Conservation (phyloP, 352 stramenopile genomes). For the Phytophthora capsici region DNA sequence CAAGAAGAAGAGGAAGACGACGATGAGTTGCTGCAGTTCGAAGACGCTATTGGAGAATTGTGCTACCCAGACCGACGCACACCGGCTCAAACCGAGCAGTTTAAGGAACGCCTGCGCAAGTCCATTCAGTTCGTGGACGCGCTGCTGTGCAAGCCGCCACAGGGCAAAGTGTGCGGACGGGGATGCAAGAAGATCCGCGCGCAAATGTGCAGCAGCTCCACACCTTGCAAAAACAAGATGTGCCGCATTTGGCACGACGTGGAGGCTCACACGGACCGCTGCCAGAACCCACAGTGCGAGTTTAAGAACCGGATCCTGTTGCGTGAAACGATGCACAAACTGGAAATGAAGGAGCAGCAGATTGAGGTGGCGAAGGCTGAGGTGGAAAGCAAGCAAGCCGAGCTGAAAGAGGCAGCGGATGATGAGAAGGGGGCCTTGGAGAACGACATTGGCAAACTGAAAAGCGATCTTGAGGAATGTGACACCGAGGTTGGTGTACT, state of each 20-base stretch:
- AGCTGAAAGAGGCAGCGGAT: slow-evolving; percentile 42
- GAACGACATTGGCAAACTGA: slow-evolving; percentile 24
- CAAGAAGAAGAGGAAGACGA: slow-evolving; percentile 24
- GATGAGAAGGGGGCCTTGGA: slow-evolving; percentile 54
- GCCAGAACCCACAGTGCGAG: slow-evolving; percentile 67
- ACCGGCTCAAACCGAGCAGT: slow-evolving; percentile 58
- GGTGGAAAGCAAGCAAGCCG: slow-evolving; percentile 55
- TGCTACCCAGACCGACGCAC: slow-evolving; percentile 65
- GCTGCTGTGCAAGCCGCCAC: slow-evolving; percentile 62
- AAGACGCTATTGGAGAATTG: slow-evolving; percentile 69
- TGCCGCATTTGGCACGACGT: slow-evolving; percentile 81
- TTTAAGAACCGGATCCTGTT: slow-evolving; percentile 74
- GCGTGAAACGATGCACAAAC: slow-evolving; percentile 75
- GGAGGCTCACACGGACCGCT: slow-evolving; percentile 71
- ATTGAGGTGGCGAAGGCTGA: slow-evolving; percentile 39
- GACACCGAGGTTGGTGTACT: slow-evolving; percentile 66
- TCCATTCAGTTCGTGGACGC: slow-evolving; percentile 76
- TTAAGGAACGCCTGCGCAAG: slow-evolving; percentile 71
- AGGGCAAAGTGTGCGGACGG: slow-evolving; percentile 51
- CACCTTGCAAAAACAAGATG: slow-evolving; percentile 66
- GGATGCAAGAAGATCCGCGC: slow-evolving; percentile 60
- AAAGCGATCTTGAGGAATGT: slow-evolving; percentile 50
- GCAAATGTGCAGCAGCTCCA: slow-evolving; percentile 66
- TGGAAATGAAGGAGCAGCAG: slow-evolving; percentile 55
- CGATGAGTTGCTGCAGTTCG: slow-evolving; percentile 23